Base-by-base conservation (phyloP, 208 protist genomes). In the Trypanosoma mega region DNA sequence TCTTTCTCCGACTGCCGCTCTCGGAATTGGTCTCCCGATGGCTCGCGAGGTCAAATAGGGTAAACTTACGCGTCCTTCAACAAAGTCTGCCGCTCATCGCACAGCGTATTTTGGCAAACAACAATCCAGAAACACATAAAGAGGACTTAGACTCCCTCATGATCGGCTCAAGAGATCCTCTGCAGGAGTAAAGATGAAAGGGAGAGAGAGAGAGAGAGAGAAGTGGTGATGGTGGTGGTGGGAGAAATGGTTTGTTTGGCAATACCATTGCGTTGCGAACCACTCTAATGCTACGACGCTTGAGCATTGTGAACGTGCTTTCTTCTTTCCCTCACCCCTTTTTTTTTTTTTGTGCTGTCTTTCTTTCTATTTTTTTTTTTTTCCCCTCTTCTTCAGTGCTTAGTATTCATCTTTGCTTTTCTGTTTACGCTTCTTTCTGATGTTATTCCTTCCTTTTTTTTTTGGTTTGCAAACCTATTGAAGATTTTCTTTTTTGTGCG, bases 11-110 rank as follows among this genome's bases (percentile, higher is more conserved):
- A 14, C 54, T 85, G 9, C 57, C 82, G 12, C 69, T 92, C 37
- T 29, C 49, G 3, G 82, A 85, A 37, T 75, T 75, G 46, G 60
- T 60, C 1, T 72, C 77, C 29, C 68, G 82, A 47, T 89, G 80
- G 77, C 39, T 85, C n/a, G 60, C 61, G 7, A 49, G 55, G 23
- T 61, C 50, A 20, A 65, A 45, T 44, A 46, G 31, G 27, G 49
- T 48, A 16, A 63, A 71, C 29, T n/a, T 71, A 4, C 33, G 29
- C 18, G 21, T 71, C 21, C 20, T 63, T 9, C 33, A 63, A 6
- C 37, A 43, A 3, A 6, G 39, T 23, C 48, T 71, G 53, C 31
- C 56, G 6, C 23, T 21, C 21, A 16, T 1, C 7, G 16, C 20
- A 12, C 2, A 20, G 5, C 29, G 8, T 21, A 24, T 27, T 16